Percentiles rank a stretch among this genome's conserved stretches.
These are phyloP conservation scores for Penicillium sp. DNA, from an alignment of 2,329 filamentous ascomycete genomes.

Conservation along the genomic window DNA sequence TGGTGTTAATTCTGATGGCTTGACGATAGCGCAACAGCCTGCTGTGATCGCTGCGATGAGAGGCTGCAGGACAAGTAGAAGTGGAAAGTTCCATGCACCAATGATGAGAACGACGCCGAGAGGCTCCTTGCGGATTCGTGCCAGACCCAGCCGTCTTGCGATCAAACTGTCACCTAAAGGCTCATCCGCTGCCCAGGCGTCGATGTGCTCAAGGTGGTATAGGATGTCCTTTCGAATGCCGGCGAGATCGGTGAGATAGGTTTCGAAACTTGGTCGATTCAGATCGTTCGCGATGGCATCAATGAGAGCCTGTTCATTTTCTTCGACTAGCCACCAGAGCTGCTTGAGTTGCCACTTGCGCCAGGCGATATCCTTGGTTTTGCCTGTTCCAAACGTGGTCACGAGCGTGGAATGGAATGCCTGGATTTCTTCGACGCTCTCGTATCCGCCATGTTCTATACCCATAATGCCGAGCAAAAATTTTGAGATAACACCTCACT, in stretches of 20 bases:
- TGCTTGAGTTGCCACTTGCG: slow-evolving; percentile 50
- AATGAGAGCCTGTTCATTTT: slow-evolving; percentile 42
- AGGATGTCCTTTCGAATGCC: neutral
- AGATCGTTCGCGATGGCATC: slow-evolving; percentile 43
- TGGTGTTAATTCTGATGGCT: neutral
- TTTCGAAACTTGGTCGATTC: slow-evolving; percentile 41
- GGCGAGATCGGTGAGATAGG: slow-evolving; percentile 14
- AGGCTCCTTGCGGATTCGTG: neutral
- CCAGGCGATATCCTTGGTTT: slow-evolving; percentile 45
- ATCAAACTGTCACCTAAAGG: neutral
- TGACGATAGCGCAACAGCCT: neutral
- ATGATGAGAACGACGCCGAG: neutral
- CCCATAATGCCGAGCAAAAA: neutral
- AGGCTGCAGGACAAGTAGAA: neutral
- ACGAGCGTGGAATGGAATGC: neutral
- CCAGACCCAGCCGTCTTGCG: neutral
- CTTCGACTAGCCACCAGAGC: slow-evolving; percentile 48
- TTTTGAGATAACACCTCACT: neutral
- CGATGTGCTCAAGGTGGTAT: neutral
- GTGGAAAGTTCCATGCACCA: neutral
- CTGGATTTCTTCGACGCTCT: neutral
- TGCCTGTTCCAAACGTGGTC: neutral
- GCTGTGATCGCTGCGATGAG: neutral
- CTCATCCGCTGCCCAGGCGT: neutral
- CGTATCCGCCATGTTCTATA: neutral